Evolutionary conservation across 2,329 filamentous ascomycete genomes (phyloP), one percentile per base, ranked within the genome.

Genomic region (Lachnellula occidentalis): DNA sequence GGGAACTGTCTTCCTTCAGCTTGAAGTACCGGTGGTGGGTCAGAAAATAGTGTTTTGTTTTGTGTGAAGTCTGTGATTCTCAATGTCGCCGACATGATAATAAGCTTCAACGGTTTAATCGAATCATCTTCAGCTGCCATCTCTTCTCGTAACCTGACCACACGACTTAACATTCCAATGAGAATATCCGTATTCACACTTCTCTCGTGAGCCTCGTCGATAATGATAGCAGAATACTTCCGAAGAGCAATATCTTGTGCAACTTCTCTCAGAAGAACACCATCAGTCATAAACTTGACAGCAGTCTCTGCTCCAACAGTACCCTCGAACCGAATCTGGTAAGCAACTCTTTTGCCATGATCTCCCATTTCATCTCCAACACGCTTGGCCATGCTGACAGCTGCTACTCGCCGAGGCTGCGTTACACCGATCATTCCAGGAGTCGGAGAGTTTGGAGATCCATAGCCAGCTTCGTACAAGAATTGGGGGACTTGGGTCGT

Each of bases 211-310:
- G 94, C 94, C 72, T 99, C 94, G 66, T 99, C 94, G 57, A 99
- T 92, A 48, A 99, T 82, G 50, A 99, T 88, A 14, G 88, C 88
- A 0, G 92, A 96, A 71, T 99, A 99, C 64, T 95, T 95, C 48
- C 80, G 83, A 45, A 99, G 74, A 0, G 90, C 80, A 66, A 97
- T 90, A 68, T 99, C 94, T 61, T 94, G 86, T 0, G 89, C 86
- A 51, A 96, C 87, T 71, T 99, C 94, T 54, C 94, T 86, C 9
- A 99, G 79, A 56, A 99, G 76, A 27, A 99, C 91, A 79, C 94
- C 94, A 71, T 99, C 94, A 0, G 94, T 99, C 92, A 99, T 96
- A 73, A 97, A 99, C 70, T 99, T 99, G 70, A 99, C 83, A 5
- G 90, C 88, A 0, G 94, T 99, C 50, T 90, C 86, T 27, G 84